These are phyloP conservation scores for Aethionema arabicum DNA, from an alignment of 345 rosid genomes.

Conservation along the genomic window DNA sequence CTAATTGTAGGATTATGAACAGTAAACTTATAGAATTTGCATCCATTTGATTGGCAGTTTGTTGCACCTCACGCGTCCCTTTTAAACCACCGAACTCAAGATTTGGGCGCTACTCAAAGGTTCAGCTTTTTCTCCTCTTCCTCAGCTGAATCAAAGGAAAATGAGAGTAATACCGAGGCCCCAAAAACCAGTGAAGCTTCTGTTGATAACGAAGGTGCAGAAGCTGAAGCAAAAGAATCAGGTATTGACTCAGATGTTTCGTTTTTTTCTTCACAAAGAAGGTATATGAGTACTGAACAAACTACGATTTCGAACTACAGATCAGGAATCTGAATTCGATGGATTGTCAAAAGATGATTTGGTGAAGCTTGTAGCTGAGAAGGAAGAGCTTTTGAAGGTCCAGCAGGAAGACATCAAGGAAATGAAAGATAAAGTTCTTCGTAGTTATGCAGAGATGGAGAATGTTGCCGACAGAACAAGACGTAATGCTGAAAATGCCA, in stretches of 20 bases:
- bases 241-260: slow-evolving; percentile 39
- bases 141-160: slow-evolving; percentile 55
- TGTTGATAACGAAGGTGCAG: slow-evolving; percentile 25
- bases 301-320: slow-evolving; percentile 56
- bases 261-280: slow-evolving; percentile 36
- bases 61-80: slow-evolving; percentile 43
- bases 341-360: slow-evolving; percentile 68
- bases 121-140: slow-evolving; percentile 66
- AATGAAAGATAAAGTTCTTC: slow-evolving; percentile 80
- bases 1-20: not conserved
- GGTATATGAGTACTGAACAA: slow-evolving; percentile 48
- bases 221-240: slow-evolving; percentile 41
- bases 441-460: slow-evolving; percentile 81
- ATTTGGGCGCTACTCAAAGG: slow-evolving; percentile 42
- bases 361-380: slow-evolving; percentile 70
- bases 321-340: slow-evolving; percentile 59
- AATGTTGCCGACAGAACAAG: slow-evolving; percentile 80
- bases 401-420: slow-evolving; percentile 59
- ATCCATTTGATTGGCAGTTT: slow-evolving; percentile 39
- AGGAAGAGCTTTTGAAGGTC: slow-evolving; percentile 66
- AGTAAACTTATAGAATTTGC: slow-evolving; percentile 3
- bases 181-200: slow-evolving; percentile 36
- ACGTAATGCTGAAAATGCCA: slow-evolving; percentile 86
- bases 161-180: slow-evolving; percentile 33
- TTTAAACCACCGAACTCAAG: slow-evolving; percentile 41